Percentiles rank a stretch among this genome's conserved stretches.
Conservation (phyloP, 306 rosid species). For the Medicago lupulina region DNA sequence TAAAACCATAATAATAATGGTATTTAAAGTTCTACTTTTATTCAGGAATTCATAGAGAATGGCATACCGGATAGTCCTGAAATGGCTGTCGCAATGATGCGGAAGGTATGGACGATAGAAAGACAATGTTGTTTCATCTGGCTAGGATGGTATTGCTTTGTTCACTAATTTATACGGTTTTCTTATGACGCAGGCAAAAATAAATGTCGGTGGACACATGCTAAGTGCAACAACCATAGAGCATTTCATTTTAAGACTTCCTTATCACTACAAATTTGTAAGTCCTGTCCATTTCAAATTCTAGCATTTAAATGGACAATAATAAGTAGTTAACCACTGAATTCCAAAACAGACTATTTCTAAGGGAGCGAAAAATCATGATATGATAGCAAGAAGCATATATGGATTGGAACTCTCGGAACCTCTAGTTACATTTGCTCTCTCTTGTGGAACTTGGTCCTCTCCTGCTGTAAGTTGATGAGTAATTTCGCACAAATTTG, state of each 20-base stretch:
- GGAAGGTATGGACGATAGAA: constrained; percentile 55
- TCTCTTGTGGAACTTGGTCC: constrained; percentile 98
- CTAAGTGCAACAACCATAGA: constrained; percentile 83
- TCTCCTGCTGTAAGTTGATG: constrained; percentile 90
- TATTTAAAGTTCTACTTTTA: constrained; percentile 34
- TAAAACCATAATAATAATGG: constrained; percentile 28
- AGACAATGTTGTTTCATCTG: constrained; percentile 13
- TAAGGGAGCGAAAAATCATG: constrained; percentile 66
- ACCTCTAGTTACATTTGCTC: constrained; percentile 93
- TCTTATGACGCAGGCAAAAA: constrained; percentile 66
- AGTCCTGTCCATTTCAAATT: constrained; percentile 53
- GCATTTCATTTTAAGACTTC: constrained; percentile 92
- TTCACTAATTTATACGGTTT: constrained; percentile 36
- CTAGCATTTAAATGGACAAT: constrained; percentile 31
- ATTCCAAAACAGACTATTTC: constrained; percentile 60
- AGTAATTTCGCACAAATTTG: constrained; percentile 5
- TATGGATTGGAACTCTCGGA: constrained; percentile 89
- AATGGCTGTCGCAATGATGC: constrained; percentile 72
- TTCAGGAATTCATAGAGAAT: constrained; percentile 79
- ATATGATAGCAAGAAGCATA: constrained; percentile 73
- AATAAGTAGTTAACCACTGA: constrained; percentile 33
- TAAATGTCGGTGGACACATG: constrained; percentile 82
- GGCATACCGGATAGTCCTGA: constrained; percentile 88
- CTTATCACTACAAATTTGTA: constrained; percentile 89
- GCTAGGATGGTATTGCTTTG: not conserved